Base-by-base conservation (phyloP, 2,329 filamentous ascomycete species). In the Cladosporium sp. region DNA sequence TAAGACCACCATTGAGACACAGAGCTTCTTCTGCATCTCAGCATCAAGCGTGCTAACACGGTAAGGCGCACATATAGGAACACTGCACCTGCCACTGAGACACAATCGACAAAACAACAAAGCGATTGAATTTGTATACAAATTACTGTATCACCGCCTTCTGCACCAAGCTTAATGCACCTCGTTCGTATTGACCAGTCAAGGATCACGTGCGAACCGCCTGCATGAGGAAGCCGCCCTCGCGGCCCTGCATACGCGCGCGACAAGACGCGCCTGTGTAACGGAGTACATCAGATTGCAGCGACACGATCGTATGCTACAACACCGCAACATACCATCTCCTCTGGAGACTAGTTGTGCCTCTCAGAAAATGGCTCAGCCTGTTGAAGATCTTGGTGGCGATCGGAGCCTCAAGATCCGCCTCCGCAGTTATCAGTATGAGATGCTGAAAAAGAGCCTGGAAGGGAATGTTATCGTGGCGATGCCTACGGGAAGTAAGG, bases 381-480 rank as follows among this genome's bases (percentile, higher is more conserved):
- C 18, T 46, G 40, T n/a, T 8, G 50, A 53, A 53, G 12, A 53
- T 29, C 16, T 3, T 10, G 50, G 16, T 29, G 50, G 23, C 23
- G 50, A 31, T n/a, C 16, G 16, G 26, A 8, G 28, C 23, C 50
- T 29, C 16, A 28, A 18, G 26, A 28, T 53, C 8, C 44, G 49
- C 28, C 72, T 81, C 6, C 79, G 81, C 12, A 75, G 77, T 1
- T 83, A 83, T 67, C 82, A 83, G 74, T 72, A 78, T 69, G 81
- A 84, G 69, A 83, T 83, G 81, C 76, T 83, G 2, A 76, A 81
- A 50, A 76, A 77, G 64, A 81, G 79, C 69, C 66, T 83, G 37
- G 71, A 74, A 52, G 69, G 72, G 21, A 84, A 84, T 67, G 75
- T 81, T 64, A 82, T 83, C 62, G 80, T 83, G 46, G 80, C 77